Percentiles rank a stretch among this genome's conserved stretches.
Conservation (phyloP, 2,329 filamentous ascomycete species). For the Cordyceps cicadae region DNA sequence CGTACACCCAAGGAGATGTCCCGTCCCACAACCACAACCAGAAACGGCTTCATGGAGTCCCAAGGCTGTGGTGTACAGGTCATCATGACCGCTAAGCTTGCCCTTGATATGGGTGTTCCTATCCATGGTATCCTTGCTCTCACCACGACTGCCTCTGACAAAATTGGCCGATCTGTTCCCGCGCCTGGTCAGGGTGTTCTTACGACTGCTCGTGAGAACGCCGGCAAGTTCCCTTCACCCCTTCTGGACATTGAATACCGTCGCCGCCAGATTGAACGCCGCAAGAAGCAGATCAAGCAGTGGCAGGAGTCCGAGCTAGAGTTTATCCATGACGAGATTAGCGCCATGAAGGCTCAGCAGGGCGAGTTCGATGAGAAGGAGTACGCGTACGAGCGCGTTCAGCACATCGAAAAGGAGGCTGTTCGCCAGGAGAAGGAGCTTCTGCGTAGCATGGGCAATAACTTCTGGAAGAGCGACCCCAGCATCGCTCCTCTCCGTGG, state of each 20-base stretch:
- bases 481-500: slow-evolving; percentile 92
- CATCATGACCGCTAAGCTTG: slow-evolving; percentile 95
- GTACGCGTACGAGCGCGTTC: slow-evolving; percentile 75
- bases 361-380: slow-evolving; percentile 70
- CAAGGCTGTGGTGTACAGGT: slow-evolving; percentile 97
- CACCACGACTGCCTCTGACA: slow-evolving; percentile 94
- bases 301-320: slow-evolving; percentile 95
- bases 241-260: slow-evolving; percentile 97
- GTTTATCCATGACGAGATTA: slow-evolving; percentile 85
- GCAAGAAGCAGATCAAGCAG: slow-evolving; percentile 87
- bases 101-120: slow-evolving; percentile 95
- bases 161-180: slow-evolving; percentile 95
- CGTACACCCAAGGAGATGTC: slow-evolving; percentile 98
- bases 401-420: slow-evolving; percentile 80
- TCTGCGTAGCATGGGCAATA: slow-evolving; percentile 87
- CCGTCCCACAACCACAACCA: slow-evolving; percentile 88
- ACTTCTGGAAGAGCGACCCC: slow-evolving; percentile 96
- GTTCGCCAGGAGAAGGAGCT: slow-evolving; percentile 87
- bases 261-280: slow-evolving; percentile 85
- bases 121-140: slow-evolving; percentile 92
- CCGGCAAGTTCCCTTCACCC: slow-evolving; percentile 88
- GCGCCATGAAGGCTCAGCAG: slow-evolving; percentile 78
- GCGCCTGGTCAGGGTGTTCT: slow-evolving; percentile 95
- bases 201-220: slow-evolving; percentile 85
- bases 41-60: slow-evolving; percentile 98